A percentile compares a stretch with the other conserved stretches of the same genome.
These are phyloP conservation scores for Rhynchospora pubera DNA, from an alignment of 176 grass and related monocot genomes.

Conservation along the genomic window DNA sequence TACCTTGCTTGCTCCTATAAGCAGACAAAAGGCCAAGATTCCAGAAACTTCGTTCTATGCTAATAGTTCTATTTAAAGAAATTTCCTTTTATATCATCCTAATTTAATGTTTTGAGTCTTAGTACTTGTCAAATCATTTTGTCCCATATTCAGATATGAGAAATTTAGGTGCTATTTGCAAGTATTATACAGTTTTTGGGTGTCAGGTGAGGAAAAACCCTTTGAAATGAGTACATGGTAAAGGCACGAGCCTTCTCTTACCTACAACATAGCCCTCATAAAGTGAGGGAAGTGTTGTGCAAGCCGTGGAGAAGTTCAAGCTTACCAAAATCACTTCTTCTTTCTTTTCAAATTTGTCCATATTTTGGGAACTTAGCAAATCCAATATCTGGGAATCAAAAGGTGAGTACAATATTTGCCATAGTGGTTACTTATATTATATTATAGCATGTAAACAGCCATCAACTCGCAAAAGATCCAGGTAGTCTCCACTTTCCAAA, in stretches of 20 bases:
- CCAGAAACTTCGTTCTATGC: neutral
- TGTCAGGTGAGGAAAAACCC: neutral
- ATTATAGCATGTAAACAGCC: neutral
- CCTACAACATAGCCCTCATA: conserved; percentile 63
- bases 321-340: conserved; percentile 35
- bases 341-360: conserved; percentile 33
- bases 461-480: neutral
- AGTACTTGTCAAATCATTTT: too few species aligned
- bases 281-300: conserved; percentile 63
- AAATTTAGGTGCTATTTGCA: neutral
- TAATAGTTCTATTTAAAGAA: neutral
- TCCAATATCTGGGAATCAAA: conserved; percentile 45
- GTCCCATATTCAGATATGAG: neutral
- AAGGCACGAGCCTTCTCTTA: conserved; percentile 27
- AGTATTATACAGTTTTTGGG: neutral
- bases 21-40: neutral
- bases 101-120: neutral
- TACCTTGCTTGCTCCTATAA: conserved; percentile 57
- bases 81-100: neutral
- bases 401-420: neutral
- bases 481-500: neutral
- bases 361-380: conserved; percentile 28
- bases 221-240: neutral
- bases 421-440: neutral
- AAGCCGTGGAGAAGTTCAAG: conserved; percentile 32